A percentile compares a stretch with the other conserved stretches of the same genome.
These are phyloP conservation scores for Pachysolen tannophilus DNA, from an alignment of 805 yeast genomes.

Conservation along the genomic window DNA sequence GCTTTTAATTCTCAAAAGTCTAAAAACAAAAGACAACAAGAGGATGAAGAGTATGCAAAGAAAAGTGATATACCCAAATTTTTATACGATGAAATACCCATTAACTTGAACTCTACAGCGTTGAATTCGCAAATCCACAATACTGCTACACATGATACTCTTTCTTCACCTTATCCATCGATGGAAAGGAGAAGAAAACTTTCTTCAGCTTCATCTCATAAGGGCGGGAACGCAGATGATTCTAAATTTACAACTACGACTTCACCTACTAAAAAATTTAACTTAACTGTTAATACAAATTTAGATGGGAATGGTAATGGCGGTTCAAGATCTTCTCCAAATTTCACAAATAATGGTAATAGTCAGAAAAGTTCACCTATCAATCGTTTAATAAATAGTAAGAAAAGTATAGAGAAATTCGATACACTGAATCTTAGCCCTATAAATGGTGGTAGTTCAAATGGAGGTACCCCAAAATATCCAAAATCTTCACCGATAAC, in stretches of 20 bases:
- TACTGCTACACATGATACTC: no score
- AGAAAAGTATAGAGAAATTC: neutral
- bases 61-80: slow-evolving; percentile 4
- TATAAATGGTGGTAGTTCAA: no score
- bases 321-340: slow-evolving; percentile 2
- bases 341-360: slow-evolving; percentile 4
- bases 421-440: neutral
- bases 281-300: neutral
- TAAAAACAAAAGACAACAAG: no score
- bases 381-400: neutral
- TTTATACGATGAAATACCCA: slow-evolving; percentile 1
- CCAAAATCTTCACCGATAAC: neutral
- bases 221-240: slow-evolving; percentile 3
- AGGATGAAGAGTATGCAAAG: no score
- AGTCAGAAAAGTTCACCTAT: slow-evolving; percentile 1
- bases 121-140: no score
- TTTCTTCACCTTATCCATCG: neutral
- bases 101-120: neutral
- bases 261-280: slow-evolving; percentile 5
- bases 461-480: slow-evolving; percentile 2
- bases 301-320: neutral
- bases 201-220: neutral
- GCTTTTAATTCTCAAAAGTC: no score
- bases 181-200: neutral
- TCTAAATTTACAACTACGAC: slow-evolving; percentile 2